These are phyloP conservation scores for Hippophae tibetana DNA, from an alignment of 306 rosid genomes.

Conservation along the genomic window DNA sequence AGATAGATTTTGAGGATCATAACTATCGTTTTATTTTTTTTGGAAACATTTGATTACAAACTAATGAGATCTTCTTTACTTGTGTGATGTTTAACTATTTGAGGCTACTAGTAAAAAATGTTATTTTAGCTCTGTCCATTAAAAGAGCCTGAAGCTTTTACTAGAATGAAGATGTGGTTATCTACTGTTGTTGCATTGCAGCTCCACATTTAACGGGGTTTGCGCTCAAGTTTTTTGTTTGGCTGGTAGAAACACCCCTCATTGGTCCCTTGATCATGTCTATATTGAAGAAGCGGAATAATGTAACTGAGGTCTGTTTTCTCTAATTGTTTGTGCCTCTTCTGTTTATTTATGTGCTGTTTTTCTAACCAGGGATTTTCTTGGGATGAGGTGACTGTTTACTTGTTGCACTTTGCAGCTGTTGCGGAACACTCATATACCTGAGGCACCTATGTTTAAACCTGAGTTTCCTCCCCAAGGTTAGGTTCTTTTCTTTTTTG, in stretches of 20 bases:
- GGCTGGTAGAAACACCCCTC: constrained; percentile 50
- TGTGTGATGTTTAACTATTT: no score
- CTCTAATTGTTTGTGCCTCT: background rate
- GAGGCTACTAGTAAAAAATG: no score
- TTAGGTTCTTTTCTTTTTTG: constrained; percentile 5
- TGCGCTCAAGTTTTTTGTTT: constrained; percentile 47
- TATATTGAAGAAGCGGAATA: constrained; percentile 56
- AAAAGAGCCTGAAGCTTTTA: background rate
- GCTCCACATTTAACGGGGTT: constrained; percentile 94
- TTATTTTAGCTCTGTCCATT: background rate
- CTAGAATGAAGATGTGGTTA: background rate
- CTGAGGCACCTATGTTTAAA: constrained; percentile 85
- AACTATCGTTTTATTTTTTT: no score
- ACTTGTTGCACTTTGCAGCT: constrained; percentile 28
- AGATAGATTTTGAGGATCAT: no score
- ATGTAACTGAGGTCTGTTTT: constrained; percentile 49
- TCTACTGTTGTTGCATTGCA: constrained; percentile 20
- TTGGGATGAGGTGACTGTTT: background rate
- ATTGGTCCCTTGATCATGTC: constrained; percentile 50
- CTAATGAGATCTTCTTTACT: no score
- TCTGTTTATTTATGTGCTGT: background rate
- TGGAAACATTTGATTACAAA: no score
- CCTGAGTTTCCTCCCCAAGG: constrained; percentile 98
- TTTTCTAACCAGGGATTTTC: background rate
- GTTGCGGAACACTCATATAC: constrained; percentile 61